Evolutionary conservation across 1,284 basidiomycete genomes (phyloP).

Genomic region (Sanghuangporus weigelae): DNA sequence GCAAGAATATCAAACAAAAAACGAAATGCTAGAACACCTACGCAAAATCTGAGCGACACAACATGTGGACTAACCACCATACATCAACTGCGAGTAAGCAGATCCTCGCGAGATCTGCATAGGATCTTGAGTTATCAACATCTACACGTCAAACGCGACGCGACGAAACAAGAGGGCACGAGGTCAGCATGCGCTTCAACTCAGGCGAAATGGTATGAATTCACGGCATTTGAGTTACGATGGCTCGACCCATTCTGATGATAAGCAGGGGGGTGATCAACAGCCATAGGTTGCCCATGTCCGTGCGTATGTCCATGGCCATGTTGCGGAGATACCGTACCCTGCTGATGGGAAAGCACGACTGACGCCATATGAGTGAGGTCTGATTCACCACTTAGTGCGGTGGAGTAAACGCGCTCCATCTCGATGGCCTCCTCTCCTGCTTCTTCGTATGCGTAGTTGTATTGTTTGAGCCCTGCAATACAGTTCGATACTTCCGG

Average conservation of each 20-base stretch:
- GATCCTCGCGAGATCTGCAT: not conserved
- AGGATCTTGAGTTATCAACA: not conserved
- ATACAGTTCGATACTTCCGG: constrained; percentile 81
- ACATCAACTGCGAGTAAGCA: constrained; percentile 7
- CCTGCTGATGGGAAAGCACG: not conserved
- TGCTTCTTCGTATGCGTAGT: constrained; percentile 79
- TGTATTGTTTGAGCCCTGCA: constrained; percentile 82
- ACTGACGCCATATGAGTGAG: constrained; percentile 16
- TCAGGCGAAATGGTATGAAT: not conserved
- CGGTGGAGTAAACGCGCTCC: constrained; percentile 45
- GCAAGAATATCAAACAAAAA: too few species aligned
- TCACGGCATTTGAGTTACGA: not conserved
- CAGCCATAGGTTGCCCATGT: constrained; percentile 1
- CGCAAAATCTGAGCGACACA: too few species aligned
- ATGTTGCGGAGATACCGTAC: not conserved
- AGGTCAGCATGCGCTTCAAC: not conserved
- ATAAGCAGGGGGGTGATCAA: not conserved
- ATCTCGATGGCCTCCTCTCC: constrained; percentile 74
- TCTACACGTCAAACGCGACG: not conserved
- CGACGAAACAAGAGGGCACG: too few species aligned
- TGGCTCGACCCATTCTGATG: constrained; percentile 3
- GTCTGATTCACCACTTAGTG: constrained; percentile 23
- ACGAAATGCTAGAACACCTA: too few species aligned
- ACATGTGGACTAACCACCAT: not conserved
- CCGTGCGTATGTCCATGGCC: not conserved